Conservation (phyloP, 1,284 basidiomycete genomes). For the Fomitopsis pinicola region DNA sequence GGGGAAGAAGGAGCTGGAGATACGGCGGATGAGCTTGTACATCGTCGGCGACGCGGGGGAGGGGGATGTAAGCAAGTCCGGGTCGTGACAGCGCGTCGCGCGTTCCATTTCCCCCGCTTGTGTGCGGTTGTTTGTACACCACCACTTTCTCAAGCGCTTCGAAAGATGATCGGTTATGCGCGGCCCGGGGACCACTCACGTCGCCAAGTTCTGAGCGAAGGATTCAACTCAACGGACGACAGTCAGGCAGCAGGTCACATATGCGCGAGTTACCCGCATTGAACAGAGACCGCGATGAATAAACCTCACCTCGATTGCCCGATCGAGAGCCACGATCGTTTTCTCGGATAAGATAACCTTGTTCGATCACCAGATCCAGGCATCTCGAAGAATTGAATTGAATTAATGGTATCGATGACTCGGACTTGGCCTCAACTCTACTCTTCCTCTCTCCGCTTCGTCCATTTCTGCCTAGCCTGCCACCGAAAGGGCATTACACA, state of each 20-base stretch:
- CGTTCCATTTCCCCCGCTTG: not conserved
- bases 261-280: too few species aligned
- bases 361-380: constrained; percentile 3
- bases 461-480: not conserved
- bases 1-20: constrained; percentile 66
- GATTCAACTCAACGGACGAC: too few species aligned
- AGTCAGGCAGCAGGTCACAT: too few species aligned
- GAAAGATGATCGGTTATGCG: not conserved
- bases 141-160: not conserved
- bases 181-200: too few species aligned
- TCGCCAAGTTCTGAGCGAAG: too few species aligned
- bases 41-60: constrained; percentile 30
- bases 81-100: not conserved
- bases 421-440: not conserved
- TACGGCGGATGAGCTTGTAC: constrained; percentile 67
- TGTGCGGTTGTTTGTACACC: constrained; percentile 8
- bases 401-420: constrained; percentile 6
- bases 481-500: not conserved
- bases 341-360: not conserved
- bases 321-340: not conserved
- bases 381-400: not conserved
- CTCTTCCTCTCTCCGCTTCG: not conserved
- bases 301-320: not conserved
- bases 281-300: too few species aligned
- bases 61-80: not conserved